Evolutionary conservation across 139 green algal genomes (phyloP).

Genomic region (Micractinium conductrix): DNA sequence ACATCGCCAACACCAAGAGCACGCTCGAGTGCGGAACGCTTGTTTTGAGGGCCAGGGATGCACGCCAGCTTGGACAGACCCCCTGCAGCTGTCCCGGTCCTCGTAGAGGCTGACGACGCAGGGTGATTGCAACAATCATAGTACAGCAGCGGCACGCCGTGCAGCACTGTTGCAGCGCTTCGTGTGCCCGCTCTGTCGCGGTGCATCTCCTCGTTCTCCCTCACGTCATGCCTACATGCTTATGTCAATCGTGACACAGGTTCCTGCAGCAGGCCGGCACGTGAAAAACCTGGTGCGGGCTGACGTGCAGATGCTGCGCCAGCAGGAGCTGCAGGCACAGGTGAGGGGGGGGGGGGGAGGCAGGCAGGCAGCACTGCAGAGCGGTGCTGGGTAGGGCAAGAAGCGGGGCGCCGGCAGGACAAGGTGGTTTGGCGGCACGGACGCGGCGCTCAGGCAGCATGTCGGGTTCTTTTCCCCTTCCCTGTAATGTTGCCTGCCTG

Average conservation of each 20-base stretch:
- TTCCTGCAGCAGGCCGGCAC: constrained; percentile 23
- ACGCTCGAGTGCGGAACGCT: constrained; percentile 36
- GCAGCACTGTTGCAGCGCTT: too few relatives aligned
- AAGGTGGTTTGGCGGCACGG: neutral
- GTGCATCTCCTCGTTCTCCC: too few relatives aligned
- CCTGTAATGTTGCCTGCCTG: too few relatives aligned
- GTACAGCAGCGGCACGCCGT: too few relatives aligned
- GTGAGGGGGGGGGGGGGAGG: neutral
- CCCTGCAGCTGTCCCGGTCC: too few relatives aligned
- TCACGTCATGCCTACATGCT: too few relatives aligned
- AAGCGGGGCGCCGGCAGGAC: neutral
- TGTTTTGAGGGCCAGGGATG: too few relatives aligned
- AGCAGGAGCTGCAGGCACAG: constrained; percentile 28
- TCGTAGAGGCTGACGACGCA: too few relatives aligned
- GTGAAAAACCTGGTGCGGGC: constrained; percentile 28
- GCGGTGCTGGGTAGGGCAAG: neutral
- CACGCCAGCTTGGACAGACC: too few relatives aligned
- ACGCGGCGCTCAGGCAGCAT: neutral
- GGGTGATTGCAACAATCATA: too few relatives aligned
- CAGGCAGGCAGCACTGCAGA: neutral
- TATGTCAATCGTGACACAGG: too few relatives aligned
- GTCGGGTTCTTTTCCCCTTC: neutral
- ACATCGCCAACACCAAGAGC: constrained; percentile 14
- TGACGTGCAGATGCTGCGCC: constrained; percentile 27
- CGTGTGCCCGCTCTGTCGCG: too few relatives aligned